Evolutionary conservation across 257 asterid species (phyloP).

Genomic region (Solanum gracilifrons): DNA sequence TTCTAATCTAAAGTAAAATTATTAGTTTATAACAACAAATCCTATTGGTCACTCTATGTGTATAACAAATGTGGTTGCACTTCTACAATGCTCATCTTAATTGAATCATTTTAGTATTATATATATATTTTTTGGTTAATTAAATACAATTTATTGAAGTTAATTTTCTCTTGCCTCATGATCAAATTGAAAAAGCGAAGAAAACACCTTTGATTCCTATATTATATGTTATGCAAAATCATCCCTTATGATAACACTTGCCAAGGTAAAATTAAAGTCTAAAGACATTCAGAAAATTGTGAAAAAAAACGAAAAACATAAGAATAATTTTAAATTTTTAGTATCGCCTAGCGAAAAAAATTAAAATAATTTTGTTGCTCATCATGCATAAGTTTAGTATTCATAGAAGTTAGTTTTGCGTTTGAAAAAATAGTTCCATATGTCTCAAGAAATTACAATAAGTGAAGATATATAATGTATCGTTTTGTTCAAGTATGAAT

Average conservation of each 20-base stretch:
- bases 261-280: not conserved
- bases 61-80: not conserved
- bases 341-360: not conserved
- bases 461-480: not conserved
- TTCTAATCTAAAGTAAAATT: too few relatives aligned
- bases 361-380: not conserved
- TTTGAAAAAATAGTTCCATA: too few relatives aligned
- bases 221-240: not conserved
- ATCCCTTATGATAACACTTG: not conserved
- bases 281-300: too few relatives aligned
- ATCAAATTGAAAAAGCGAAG: too few relatives aligned
- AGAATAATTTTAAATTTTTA: too few relatives aligned
- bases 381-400: not conserved
- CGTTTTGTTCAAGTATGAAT: too few relatives aligned
- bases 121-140: too few relatives aligned
- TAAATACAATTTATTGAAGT: too few relatives aligned
- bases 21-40: not conserved
- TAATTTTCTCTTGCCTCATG: not conserved
- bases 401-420: too few relatives aligned
- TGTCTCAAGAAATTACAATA: too few relatives aligned
- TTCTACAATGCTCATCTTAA: not conserved
- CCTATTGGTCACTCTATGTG: not conserved
- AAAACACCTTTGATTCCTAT: not conserved
- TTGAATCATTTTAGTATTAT: not conserved
- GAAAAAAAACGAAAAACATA: too few relatives aligned